A percentile compares a stretch with the other conserved stretches of the same genome.
Evolutionary conservation across 2,329 filamentous ascomycete genomes (phyloP).

Genomic region (Zymoseptoria crescenta): DNA sequence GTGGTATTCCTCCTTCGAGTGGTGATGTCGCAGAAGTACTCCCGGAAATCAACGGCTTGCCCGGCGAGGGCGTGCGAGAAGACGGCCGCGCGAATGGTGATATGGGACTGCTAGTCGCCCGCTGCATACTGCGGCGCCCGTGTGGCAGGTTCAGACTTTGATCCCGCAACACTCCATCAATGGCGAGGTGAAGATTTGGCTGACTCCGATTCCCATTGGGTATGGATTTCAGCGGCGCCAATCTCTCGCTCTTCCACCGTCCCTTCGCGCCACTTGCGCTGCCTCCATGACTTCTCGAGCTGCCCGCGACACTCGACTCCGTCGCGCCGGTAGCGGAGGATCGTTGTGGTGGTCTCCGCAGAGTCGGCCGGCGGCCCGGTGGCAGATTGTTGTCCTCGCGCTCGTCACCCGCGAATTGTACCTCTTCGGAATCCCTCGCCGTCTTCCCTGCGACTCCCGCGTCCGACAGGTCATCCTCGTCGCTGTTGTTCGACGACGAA

Average conservation of each 20-base stretch:
- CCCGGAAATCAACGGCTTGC: constrained; percentile 15
- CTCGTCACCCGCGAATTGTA: constrained; percentile 57
- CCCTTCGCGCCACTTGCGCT: constrained; percentile 2
- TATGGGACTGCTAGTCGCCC: constrained; percentile 34
- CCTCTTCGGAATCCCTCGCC: constrained; percentile 78
- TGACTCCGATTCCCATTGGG: constrained; percentile 6
- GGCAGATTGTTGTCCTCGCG: constrained; percentile 44
- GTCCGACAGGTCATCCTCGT: constrained; percentile 45
- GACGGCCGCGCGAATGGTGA: constrained; percentile 20
- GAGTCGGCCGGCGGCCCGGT: constrained; percentile 26
- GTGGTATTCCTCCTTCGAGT: constrained; percentile 6
- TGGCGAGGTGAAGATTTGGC: constrained; percentile 35
- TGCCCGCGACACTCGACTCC: neutral
- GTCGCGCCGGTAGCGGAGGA: constrained; percentile 2
- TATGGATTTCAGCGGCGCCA: constrained; percentile 1
- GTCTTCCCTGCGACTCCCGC: constrained; percentile 52
- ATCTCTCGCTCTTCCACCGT: neutral
- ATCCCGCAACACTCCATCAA: constrained; percentile 29
- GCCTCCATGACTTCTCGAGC: neutral
- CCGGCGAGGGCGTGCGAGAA: constrained; percentile 29
- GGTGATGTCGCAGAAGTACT: constrained; percentile 16
- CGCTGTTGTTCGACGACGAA: constrained; percentile 65
- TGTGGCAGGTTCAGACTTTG: constrained; percentile 33
- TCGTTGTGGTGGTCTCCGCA: constrained; percentile 19
- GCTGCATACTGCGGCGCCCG: constrained; percentile 28